phyloP scores from a whole-genome alignment of 768 basidiomycete genomes.

The Tylopilus sp. region DNA sequence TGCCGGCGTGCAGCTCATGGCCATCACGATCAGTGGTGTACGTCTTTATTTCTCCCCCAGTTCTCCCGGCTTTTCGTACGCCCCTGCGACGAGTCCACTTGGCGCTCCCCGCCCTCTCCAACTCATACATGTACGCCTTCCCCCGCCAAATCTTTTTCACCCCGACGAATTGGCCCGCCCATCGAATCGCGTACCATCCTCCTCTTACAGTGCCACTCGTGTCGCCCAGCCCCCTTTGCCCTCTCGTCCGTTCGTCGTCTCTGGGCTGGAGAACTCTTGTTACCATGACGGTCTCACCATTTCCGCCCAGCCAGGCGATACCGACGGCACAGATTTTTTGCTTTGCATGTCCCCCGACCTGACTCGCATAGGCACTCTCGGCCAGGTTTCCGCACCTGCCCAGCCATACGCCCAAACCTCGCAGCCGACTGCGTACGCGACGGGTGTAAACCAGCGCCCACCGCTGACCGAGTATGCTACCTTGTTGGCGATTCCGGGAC shows the following conservation, averaged over 20 bases:
- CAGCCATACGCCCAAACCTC: constrained; percentile 36
- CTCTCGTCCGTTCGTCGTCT: constrained; percentile 56
- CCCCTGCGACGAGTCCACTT: constrained; percentile 28
- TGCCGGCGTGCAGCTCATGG: constrained; percentile 70
- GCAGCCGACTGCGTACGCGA: constrained; percentile 39
- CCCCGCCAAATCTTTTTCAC: constrained; percentile 71
- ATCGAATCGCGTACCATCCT: constrained; percentile 41
- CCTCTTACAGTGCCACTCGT: constrained; percentile 48
- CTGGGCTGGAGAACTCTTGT: constrained; percentile 57
- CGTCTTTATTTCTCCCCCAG: constrained; percentile 79
- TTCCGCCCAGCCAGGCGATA: constrained; percentile 71
- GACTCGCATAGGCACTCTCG: constrained; percentile 65
- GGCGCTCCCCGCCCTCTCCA: constrained; percentile 45
- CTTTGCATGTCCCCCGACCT: constrained; percentile 76
- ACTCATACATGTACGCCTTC: constrained; percentile 75
- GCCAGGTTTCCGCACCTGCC: constrained; percentile 51
- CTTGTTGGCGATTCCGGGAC: constrained; percentile 73
- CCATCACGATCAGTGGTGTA: constrained; percentile 76
- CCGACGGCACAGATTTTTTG: constrained; percentile 70
- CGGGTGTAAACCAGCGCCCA: constrained; percentile 45
- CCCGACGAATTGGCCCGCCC: constrained; percentile 64
- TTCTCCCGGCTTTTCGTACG: constrained; percentile 46
- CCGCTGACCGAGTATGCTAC: constrained; percentile 77
- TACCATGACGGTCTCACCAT: constrained; percentile 67
- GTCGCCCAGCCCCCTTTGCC: constrained; percentile 40